phyloP scores from a whole-genome alignment of 2,329 filamentous ascomycete genomes.

The Teratosphaeria destructans region DNA sequence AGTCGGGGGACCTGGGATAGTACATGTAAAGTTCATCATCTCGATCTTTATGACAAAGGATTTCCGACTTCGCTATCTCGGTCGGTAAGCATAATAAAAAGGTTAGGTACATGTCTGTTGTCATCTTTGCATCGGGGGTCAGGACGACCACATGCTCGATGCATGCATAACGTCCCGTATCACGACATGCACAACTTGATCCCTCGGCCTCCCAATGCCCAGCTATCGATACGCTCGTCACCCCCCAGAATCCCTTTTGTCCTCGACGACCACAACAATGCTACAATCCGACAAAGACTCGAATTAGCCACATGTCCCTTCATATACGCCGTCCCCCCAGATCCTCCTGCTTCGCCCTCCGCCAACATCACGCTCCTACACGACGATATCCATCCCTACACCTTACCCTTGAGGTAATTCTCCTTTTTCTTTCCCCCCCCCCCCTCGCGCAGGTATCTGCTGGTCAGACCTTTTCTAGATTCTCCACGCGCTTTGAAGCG shows the following conservation, averaged over 20 bases:
- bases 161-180: too few species aligned
- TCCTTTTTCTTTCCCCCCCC: not conserved
- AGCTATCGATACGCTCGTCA: not conserved
- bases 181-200: too few species aligned
- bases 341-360: not conserved
- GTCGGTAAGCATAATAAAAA: too few species aligned
- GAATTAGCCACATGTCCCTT: not conserved
- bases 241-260: not conserved
- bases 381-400: not conserved
- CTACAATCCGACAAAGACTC: not conserved
- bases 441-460: not conserved
- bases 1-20: too few species aligned
- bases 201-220: not conserved
- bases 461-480: not conserved
- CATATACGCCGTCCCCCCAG: not conserved
- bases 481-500: not conserved
- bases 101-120: too few species aligned
- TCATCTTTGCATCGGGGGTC: too few species aligned
- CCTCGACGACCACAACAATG: not conserved
- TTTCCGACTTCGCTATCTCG: too few species aligned
- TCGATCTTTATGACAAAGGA: too few species aligned
- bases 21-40: too few species aligned
- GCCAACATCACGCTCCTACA: not conserved
- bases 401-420: not conserved
- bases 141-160: not conserved